Conservation (phyloP, 805 yeast genomes). For the Lachancea kluyveri region DNA sequence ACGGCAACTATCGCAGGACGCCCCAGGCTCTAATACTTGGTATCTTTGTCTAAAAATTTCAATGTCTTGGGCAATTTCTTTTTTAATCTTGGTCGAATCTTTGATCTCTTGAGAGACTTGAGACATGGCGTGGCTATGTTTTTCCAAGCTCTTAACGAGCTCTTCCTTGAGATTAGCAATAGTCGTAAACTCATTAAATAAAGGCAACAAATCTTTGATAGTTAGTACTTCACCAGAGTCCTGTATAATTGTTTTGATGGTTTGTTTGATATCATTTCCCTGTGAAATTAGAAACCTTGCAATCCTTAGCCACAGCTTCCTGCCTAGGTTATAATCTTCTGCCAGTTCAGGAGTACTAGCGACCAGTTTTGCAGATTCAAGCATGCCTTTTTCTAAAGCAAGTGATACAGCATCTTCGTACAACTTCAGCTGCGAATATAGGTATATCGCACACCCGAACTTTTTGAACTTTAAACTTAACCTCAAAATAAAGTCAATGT, state of each 20-base stretch:
- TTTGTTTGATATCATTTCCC: conserved; percentile 27
- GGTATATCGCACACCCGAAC: conserved; percentile 59
- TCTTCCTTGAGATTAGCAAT: conserved; percentile 82
- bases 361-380: conserved; percentile 22
- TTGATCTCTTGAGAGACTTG: conserved; percentile 69
- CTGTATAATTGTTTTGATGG: conserved; percentile 32
- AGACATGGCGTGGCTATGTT: conserved; percentile 59
- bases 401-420: conserved; percentile 77
- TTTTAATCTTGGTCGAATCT: conserved; percentile 56
- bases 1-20: conserved; percentile 69
- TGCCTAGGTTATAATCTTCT: conserved; percentile 48
- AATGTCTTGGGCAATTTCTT: conserved; percentile 56
- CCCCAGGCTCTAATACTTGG: conserved; percentile 74
- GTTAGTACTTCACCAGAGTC: conserved; percentile 46
- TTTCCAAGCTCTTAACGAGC: conserved; percentile 70
- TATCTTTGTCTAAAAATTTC: conserved; percentile 45
- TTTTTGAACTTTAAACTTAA: conserved; percentile 57
- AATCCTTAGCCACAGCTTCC: conserved; percentile 68
- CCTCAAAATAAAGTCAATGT: conserved; percentile 69
- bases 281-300: conserved; percentile 30
- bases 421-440: conserved; percentile 61
- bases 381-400: conserved; percentile 54
- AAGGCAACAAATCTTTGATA: conserved; percentile 76
- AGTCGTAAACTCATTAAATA: conserved; percentile 77
- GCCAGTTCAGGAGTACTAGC: conserved; percentile 31